A percentile compares a stretch with the other conserved stretches of the same genome.
phyloP scores from a whole-genome alignment of 2,329 filamentous ascomycete genomes.

The Fusarium pseudocircinatum region DNA sequence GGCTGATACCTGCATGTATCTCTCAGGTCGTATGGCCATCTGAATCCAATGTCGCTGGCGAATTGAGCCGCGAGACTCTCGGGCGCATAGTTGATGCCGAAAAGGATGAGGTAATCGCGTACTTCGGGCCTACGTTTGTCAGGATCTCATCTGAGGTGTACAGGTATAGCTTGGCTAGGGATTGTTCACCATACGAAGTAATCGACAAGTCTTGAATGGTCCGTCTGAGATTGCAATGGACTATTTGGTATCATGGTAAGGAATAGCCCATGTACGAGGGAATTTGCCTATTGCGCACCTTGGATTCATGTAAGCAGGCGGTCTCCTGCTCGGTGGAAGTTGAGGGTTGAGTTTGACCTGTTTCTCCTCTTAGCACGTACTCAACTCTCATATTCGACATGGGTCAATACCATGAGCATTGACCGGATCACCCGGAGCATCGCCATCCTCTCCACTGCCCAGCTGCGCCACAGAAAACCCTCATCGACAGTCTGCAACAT shows the following conservation, averaged over 20 bases:
- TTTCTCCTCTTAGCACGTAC: neutral
- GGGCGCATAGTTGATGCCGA: neutral
- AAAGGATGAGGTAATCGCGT: neutral
- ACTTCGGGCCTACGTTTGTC: neutral
- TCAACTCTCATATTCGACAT: accelerated
- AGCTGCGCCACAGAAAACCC: neutral
- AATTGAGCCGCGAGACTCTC: neutral
- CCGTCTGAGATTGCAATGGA: neutral
- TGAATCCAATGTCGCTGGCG: neutral
- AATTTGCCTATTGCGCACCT: neutral
- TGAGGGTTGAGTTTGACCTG: neutral
- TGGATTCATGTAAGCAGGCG: neutral
- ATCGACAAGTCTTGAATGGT: neutral
- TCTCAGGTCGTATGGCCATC: neutral
- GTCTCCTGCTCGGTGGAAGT: neutral
- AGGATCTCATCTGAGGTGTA: accelerated
- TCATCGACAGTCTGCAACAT: neutral
- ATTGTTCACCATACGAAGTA: neutral
- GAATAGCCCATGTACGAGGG: accelerated
- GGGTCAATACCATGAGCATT: neutral
- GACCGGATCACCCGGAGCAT: neutral
- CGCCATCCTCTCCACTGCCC: neutral
- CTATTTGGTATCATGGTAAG: neutral
- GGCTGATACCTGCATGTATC: neutral
- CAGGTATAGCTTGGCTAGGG: accelerated